Base-by-base conservation (phyloP, 257 asterid species). In the Leonotis leonurus region DNA sequence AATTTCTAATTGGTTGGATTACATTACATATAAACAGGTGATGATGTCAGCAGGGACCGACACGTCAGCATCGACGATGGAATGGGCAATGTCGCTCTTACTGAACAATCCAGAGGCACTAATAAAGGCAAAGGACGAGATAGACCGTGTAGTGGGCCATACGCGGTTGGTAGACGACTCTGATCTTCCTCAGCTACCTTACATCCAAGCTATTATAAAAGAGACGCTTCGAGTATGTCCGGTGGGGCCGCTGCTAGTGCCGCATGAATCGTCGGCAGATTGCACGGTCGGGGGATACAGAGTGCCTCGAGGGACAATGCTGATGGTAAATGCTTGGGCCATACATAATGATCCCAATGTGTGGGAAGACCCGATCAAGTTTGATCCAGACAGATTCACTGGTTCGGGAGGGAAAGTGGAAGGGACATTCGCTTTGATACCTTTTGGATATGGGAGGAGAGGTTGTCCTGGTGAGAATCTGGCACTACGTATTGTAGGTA, bases 381-480 rank as follows among this genome's bases (percentile, higher is more conserved):
- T 89, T 62, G 70, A 14, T 50, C 97, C 97, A 0, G 84, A 83
- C 9, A 87, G 96, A 57, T 85, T 83, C 18, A 20, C 67, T 3
- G 50, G 43, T 20, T 43, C 26, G 2, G 65, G 54, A 12, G 80
- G 74, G 26, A 20, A 60, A 7, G 62, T 61, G 24, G 80, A 81
- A 12, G 81, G 74, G 13, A 3, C 41, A 14, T 68, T 72, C 16
- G 55, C 26, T 63, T 49, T 69, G 33, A 36, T 82, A 48, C 78
- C 91, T 0, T 89, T 89, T 64, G 95, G 95, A 2, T 66, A 57
- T 3, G 95, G 95, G 0, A 71, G 94, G 67, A 77, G 97, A 56
- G 72, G 86, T 1, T 86, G 97, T 21, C 97, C 95, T 0, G 94
- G 95, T 0, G 90, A 82, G 75, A 81, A 66, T 61, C 62, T 86